Conservation (phyloP, 2,329 filamentous ascomycete genomes). For the Botrytis cinerea region DNA sequence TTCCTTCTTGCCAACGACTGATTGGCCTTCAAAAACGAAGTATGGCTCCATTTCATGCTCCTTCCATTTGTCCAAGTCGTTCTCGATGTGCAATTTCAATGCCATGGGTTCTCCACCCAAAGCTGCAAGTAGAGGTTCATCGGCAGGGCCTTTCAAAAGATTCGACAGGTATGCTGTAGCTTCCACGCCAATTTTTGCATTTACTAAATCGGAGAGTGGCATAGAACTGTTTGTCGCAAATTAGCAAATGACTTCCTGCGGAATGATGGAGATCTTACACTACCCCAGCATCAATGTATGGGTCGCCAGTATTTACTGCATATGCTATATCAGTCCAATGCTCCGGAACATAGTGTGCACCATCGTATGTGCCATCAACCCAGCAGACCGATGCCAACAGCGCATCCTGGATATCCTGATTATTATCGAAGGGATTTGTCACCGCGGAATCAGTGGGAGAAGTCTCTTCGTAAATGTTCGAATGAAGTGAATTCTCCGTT, state of each 20-base stretch:
- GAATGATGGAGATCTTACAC: conserved; percentile 3
- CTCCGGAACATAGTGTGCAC: background rate
- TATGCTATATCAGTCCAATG: background rate
- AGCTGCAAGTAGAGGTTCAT: conserved; percentile 86
- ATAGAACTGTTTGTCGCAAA: conserved; percentile 39
- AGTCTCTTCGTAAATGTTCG: background rate
- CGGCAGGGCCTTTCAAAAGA: conserved; percentile 69
- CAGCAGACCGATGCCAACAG: background rate
- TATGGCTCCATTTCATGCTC: conserved; percentile 71
- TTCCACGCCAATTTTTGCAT: conserved; percentile 79
- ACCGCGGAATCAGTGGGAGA: background rate
- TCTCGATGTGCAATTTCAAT: conserved; percentile 72
- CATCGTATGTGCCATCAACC: background rate
- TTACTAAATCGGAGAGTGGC: conserved; percentile 70
- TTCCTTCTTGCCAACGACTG: conserved; percentile 74
- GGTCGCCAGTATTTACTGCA: conserved; percentile 20
- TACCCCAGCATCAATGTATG: conserved; percentile 10
- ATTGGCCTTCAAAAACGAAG: conserved; percentile 90
- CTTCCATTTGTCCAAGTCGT: conserved; percentile 73
- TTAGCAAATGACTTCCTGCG: background rate
- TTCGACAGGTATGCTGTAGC: conserved; percentile 85
- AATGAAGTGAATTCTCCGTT: background rate
- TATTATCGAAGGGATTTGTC: background rate
- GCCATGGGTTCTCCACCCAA: conserved; percentile 85
- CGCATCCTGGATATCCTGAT: background rate